These are phyloP conservation scores for Euphrasia arctica DNA, from an alignment of 305 asterid species.

Conservation along the genomic window DNA sequence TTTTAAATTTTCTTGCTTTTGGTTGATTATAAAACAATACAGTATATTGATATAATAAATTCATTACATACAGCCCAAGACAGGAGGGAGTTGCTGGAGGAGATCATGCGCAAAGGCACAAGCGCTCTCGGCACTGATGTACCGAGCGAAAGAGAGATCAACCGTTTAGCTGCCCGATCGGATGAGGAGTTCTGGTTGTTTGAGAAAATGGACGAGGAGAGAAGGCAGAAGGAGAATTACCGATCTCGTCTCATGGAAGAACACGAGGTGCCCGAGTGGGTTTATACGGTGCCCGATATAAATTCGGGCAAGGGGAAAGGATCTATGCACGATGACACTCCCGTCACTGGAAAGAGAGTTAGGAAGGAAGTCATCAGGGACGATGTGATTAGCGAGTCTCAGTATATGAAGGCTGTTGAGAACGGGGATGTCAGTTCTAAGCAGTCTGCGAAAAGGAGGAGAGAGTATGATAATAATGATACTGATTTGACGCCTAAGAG, in stretches of 20 bases:
- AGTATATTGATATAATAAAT: background rate
- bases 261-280: conserved; percentile 99
- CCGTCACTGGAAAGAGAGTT: conserved; percentile 80
- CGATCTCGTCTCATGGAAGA: conserved; percentile 94
- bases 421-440: conserved; percentile 49
- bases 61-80: conserved; percentile 81
- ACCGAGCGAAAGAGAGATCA: conserved; percentile 97
- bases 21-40: conserved; percentile 10
- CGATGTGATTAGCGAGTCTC: conserved; percentile 64
- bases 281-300: conserved; percentile 51
- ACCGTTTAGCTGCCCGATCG: conserved; percentile 93
- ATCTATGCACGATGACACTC: conserved; percentile 42
- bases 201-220: conserved; percentile 97
- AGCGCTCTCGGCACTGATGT: conserved; percentile 89
- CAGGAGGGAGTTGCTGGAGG: conserved; percentile 87
- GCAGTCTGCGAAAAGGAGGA: conserved; percentile 41
- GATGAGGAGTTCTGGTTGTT: conserved; percentile 94
- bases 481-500: conserved; percentile 22
- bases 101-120: conserved; percentile 92
- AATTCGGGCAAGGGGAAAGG: conserved; percentile 56
- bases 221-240: conserved; percentile 81
- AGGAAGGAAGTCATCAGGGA: conserved; percentile 80
- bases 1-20: conserved; percentile 3
- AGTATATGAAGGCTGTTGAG: conserved; percentile 78
- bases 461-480: conserved; percentile 29